phyloP scores from a whole-genome alignment of 148 eudicot genomes.

The Vaccinium vitisidaea region DNA sequence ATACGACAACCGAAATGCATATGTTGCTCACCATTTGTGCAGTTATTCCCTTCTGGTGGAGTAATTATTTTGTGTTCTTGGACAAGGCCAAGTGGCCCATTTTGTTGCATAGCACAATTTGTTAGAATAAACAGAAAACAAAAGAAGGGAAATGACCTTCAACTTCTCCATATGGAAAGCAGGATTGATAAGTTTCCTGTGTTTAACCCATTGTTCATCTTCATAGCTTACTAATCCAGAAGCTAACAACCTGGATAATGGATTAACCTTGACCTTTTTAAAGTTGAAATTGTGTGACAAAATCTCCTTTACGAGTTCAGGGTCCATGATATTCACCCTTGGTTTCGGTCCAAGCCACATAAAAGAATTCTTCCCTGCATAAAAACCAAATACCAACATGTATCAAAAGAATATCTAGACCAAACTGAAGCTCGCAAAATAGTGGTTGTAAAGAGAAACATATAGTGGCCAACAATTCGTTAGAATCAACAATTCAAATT shows the following conservation, averaged over 20 bases:
- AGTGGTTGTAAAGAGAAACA: background rate
- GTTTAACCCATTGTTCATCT: conserved; percentile 28
- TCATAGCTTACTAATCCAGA: conserved; percentile 20
- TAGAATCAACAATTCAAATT: too few relatives aligned
- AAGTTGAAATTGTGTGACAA: conserved; percentile 7
- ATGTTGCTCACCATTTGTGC: background rate
- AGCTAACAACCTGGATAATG: conserved; percentile 8
- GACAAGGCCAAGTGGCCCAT: too few relatives aligned
- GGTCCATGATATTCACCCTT: conserved; percentile 18
- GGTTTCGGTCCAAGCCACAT: conserved; percentile 30
- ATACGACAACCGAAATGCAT: background rate
- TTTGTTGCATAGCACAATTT: background rate
- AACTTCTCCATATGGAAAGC: conserved; percentile 32
- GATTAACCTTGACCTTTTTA: conserved; percentile 18
- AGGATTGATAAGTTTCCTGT: conserved; percentile 31
- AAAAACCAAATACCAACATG: background rate
- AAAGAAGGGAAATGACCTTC: conserved; percentile 19
- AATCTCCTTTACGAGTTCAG: conserved; percentile 22
- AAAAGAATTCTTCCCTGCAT: conserved; percentile 20
- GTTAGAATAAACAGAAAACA: background rate
- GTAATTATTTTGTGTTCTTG: too few relatives aligned
- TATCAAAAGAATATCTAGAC: background rate
- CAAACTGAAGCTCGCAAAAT: background rate
- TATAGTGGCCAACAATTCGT: background rate
- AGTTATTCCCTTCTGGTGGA: background rate